phyloP scores from a whole-genome alignment of 139 green algal species.

The Closterium sp. region DNA sequence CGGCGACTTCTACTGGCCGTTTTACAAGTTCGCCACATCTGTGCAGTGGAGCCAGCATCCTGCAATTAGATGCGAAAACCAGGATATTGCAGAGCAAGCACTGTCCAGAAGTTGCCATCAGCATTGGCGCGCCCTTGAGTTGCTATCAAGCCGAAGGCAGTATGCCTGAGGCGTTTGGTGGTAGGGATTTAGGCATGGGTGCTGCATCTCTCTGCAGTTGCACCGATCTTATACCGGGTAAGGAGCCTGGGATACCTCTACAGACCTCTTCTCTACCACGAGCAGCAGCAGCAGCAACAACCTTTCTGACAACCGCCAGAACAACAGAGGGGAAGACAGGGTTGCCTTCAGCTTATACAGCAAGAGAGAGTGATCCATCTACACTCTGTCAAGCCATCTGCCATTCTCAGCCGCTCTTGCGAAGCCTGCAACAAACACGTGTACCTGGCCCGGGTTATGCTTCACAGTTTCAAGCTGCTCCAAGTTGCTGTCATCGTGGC shows the following conservation, averaged over 20 bases:
- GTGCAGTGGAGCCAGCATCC: background rate
- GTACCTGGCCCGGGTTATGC: background rate
- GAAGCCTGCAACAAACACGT: background rate
- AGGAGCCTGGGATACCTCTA: background rate
- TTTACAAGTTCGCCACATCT: background rate
- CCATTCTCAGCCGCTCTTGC: background rate
- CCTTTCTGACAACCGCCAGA: background rate
- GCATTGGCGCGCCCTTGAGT: background rate
- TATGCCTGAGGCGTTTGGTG: background rate
- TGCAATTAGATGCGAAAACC: background rate
- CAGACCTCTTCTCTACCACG: background rate
- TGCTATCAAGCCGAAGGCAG: background rate
- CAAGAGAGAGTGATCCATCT: background rate
- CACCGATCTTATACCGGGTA: background rate
- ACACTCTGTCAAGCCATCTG: background rate
- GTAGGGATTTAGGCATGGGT: background rate
- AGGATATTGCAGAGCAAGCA: background rate
- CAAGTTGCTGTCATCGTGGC: background rate
- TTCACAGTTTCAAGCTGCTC: too few species aligned
- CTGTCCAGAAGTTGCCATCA: background rate
- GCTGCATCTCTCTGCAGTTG: background rate
- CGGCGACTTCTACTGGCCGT: background rate
- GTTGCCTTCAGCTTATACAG: background rate
- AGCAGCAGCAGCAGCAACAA: background rate
- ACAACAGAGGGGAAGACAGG: background rate